Evolutionary conservation across 2,329 filamentous ascomycete species (phyloP).

Genomic region (Beauveria sp.): DNA sequence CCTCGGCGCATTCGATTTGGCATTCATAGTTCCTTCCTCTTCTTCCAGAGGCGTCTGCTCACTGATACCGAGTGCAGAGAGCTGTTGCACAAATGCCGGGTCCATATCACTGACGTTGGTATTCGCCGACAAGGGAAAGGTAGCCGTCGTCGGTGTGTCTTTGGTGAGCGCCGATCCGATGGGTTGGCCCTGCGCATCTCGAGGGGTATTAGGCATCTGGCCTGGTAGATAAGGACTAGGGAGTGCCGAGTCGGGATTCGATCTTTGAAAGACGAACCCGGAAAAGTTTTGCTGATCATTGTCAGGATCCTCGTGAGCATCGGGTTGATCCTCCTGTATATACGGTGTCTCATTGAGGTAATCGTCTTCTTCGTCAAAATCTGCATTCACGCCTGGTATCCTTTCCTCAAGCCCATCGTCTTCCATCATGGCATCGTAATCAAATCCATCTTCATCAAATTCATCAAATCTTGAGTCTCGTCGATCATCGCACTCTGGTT

Average conservation of each 20-base stretch:
- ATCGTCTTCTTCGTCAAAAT: constrained; percentile 36
- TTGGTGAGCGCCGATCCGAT: constrained; percentile 51
- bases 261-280: constrained; percentile 43
- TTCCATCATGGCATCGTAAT: constrained; percentile 58
- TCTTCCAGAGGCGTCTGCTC: background rate
- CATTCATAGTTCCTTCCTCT: background rate
- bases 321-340: constrained; percentile 20
- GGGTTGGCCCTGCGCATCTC: constrained; percentile 45
- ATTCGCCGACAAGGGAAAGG: constrained; percentile 9
- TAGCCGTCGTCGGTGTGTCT: constrained; percentile 29
- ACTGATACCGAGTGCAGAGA: constrained; percentile 1
- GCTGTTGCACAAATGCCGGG: background rate
- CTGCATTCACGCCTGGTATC: constrained; percentile 52
- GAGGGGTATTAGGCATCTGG: constrained; percentile 46
- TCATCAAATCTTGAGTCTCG: constrained; percentile 53
- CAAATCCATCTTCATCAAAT: constrained; percentile 52
- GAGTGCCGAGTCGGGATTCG: constrained; percentile 32
- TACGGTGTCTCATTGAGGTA: constrained; percentile 21
- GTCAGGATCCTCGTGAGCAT: constrained; percentile 36
- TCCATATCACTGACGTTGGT: background rate
- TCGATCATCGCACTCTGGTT: constrained; percentile 27
- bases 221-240: constrained; percentile 42
- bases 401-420: constrained; percentile 59
- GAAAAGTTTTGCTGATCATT: constrained; percentile 55
- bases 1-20: background rate